A percentile compares a stretch with the other conserved stretches of the same genome.
phyloP scores from a whole-genome alignment of 441 rosid species.

The Arabidopsis lyrata region DNA sequence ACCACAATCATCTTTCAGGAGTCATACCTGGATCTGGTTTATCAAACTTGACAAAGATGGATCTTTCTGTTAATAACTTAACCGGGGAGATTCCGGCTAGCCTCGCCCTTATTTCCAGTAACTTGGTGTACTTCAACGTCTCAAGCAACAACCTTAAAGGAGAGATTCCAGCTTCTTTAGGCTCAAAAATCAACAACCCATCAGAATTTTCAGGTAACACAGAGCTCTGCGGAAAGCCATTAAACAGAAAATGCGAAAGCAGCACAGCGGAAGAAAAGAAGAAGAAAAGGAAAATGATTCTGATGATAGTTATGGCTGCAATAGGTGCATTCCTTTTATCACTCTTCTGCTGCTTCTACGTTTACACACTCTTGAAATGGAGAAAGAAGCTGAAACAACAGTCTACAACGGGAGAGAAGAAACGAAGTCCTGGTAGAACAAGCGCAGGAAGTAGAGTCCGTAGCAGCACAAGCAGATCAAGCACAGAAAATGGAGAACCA shows the following conservation, averaged over 20 bases:
- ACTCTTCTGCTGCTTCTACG: conserved; percentile 86
- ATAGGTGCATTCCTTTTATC: conserved; percentile 68
- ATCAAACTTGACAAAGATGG: conserved; percentile 64
- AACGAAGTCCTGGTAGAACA: conserved; percentile 84
- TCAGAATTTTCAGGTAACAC: conserved; percentile 66
- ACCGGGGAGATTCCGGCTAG: conserved; percentile 76
- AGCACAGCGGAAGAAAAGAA: conserved; percentile 42
- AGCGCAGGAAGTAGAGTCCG: conserved; percentile 89
- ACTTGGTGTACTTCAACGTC: conserved; percentile 74
- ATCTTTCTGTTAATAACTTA: conserved; percentile 85
- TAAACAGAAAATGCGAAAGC: conserved; percentile 58
- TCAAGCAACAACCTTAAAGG: conserved; percentile 80
- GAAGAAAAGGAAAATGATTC: conserved; percentile 64
- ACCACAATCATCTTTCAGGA: conserved; percentile 74
- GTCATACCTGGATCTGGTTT: conserved; percentile 65
- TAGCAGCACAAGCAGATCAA: conserved; percentile 78
- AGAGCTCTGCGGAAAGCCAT: conserved; percentile 81
- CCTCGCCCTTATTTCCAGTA: conserved; percentile 52
- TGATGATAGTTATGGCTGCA: conserved; percentile 65
- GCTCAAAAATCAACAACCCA: conserved; percentile 68
- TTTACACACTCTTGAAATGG: conserved; percentile 85
- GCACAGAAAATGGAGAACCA: conserved; percentile 88
- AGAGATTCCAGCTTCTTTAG: conserved; percentile 68
- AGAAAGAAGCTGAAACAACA: conserved; percentile 73
- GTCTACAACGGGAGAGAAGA: conserved; percentile 83